Evolutionary conservation across 148 eudicot genomes (phyloP), one percentile per base, ranked within the genome.

Genomic region (Salicornia ramosissima): DNA sequence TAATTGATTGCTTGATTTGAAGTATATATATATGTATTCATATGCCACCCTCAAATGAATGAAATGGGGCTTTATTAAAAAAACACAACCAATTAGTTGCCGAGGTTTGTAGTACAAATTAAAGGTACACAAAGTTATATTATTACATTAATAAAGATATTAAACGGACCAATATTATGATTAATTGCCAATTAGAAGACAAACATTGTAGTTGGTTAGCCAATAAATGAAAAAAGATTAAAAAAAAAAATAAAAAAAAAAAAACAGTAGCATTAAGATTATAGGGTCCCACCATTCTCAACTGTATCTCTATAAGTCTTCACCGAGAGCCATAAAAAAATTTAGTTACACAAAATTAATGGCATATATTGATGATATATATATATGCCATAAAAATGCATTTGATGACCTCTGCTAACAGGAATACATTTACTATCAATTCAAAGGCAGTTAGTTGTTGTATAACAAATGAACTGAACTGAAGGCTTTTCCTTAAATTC

Each of bases 361-460:
- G 45, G 64, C 25, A 61, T 21, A 15, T n/a, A n/a, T n/a, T n/a
- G n/a, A n/a, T n/a, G n/a, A n/a, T n/a, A n/a, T n/a, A n/a, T n/a
- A n/a, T 36, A 36, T 36, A 36, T 30, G 33, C 49, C 39, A 47
- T 14, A 70, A 71, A 60, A 14, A 60, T 71, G 74, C 30, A 71
- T 71, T 50, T 49, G 19, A 28, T 73, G 46, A 54, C 31, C 51
- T 64, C 28, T 65, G 70, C 76, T 73, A 47, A 65, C 64, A 55
- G 43, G 56, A 19, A 43, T 63, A 40, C 72, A 74, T 45, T 74
- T 5, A 56, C 33, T 74, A 52, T 75, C 69, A 75, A 69, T 69
- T 30, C 54, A 50, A 36, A 29, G 54, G 73, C 43, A 33, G 78
- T 75, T 75, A 69, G 73, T 11, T 40, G 78, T 75, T 75, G 73